Conservation (phyloP, 345 rosid species). For the Melaleuca quinquenervia region DNA sequence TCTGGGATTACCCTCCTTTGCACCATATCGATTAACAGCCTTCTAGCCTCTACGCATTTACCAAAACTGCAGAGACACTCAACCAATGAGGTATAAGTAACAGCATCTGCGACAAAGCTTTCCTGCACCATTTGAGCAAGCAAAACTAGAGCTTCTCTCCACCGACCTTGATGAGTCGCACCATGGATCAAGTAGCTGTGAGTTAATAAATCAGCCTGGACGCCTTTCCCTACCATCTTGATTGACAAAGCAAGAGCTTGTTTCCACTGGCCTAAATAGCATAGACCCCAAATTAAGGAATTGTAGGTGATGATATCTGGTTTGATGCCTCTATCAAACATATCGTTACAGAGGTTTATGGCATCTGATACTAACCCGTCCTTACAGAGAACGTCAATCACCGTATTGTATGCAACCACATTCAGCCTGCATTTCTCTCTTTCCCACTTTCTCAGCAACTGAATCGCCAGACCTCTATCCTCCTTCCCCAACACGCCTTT, state of each 20-base stretch:
- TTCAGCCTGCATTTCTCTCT: background rate
- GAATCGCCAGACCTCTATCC: background rate
- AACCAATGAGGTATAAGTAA: background rate
- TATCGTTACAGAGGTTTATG: background rate
- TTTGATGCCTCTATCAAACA: background rate
- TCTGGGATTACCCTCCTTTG: background rate
- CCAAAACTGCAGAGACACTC: background rate
- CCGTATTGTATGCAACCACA: background rate
- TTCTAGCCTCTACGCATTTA: background rate
- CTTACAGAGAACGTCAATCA: conserved; percentile 5
- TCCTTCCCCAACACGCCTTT: background rate
- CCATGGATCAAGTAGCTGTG: background rate
- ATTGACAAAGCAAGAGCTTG: background rate
- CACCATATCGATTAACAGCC: background rate
- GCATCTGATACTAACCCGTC: background rate
- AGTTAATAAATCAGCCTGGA: background rate
- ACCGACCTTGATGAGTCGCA: background rate
- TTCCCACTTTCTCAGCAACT: background rate
- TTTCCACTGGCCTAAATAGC: background rate
- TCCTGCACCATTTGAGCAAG: background rate
- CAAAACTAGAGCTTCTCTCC: background rate
- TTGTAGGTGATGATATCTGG: background rate
- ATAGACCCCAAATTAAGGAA: conserved; percentile 2
- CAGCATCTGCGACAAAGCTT: background rate
- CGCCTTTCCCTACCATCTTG: background rate